These are phyloP conservation scores for Echites panduratus DNA, from an alignment of 257 asterid genomes.

Conservation along the genomic window DNA sequence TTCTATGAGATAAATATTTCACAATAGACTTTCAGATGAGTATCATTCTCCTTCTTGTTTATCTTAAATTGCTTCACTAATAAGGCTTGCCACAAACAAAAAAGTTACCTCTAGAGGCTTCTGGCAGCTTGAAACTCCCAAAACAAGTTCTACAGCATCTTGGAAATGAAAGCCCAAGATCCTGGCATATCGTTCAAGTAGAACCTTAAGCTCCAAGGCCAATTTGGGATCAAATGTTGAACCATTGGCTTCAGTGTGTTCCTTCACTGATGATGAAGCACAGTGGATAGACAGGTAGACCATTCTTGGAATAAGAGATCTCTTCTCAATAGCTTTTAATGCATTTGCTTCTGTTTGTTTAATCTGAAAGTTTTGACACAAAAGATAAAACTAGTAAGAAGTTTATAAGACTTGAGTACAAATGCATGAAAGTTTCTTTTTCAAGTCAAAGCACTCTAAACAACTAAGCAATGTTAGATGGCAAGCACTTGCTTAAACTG, in stretches of 20 bases:
- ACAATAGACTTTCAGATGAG: not conserved
- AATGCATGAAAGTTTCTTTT: not conserved
- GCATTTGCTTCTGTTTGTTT: constrained; percentile 45
- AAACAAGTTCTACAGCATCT: constrained; percentile 71
- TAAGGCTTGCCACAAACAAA: not conserved
- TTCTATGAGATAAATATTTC: not conserved
- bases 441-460: not conserved
- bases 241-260: constrained; percentile 64
- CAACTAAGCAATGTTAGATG: not conserved
- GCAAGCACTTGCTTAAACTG: not conserved
- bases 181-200: constrained; percentile 79
- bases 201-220: constrained; percentile 56
- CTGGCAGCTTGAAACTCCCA: constrained; percentile 56
- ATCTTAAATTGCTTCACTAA: not conserved
- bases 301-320: constrained; percentile 89
- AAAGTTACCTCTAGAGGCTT: constrained; percentile 51
- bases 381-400: constrained; percentile 8
- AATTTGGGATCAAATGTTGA: constrained; percentile 50
- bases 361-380: constrained; percentile 47
- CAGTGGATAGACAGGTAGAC: constrained; percentile 69
- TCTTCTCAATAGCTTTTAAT: constrained; percentile 60
- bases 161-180: constrained; percentile 64
- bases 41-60: not conserved
- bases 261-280: constrained; percentile 75
- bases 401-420: not conserved